Percentiles rank a stretch among this genome's conserved stretches.
Evolutionary conservation across 352 stramenopile species (phyloP).

Genomic region (Phytophthora pluvialis): DNA sequence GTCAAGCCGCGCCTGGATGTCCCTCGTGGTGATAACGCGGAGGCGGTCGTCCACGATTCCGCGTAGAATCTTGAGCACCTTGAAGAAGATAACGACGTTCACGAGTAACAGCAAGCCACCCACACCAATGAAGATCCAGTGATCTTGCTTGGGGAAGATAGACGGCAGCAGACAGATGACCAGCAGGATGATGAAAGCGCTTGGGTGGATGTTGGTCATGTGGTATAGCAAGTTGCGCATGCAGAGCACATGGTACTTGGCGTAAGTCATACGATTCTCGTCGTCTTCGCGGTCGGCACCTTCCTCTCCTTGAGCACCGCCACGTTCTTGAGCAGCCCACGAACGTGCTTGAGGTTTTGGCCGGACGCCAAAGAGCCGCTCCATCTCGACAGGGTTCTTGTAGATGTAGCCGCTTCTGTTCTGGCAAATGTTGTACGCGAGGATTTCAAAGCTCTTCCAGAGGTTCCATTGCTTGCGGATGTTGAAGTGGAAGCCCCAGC

Average conservation of each 20-base stretch:
- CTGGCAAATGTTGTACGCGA: conserved; percentile 91
- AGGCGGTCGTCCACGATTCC: conserved; percentile 87
- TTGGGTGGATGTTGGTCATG: conserved; percentile 83
- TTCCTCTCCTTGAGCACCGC: conserved; percentile 5
- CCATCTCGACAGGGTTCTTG: conserved; percentile 88
- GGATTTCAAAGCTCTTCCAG: conserved; percentile 89
- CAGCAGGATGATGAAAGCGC: conserved; percentile 78
- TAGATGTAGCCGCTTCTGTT: conserved; percentile 88
- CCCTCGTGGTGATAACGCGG: conserved; percentile 65
- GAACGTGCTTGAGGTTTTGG: conserved; percentile 16
- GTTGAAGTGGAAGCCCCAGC: conserved; percentile 83
- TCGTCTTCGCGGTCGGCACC: conserved; percentile 26
- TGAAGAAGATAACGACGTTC: conserved; percentile 87
- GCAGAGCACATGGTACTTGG: conserved; percentile 81
- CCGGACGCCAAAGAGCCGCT: conserved; percentile 73
- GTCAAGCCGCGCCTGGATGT: conserved; percentile 60
- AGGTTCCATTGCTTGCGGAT: conserved; percentile 84
- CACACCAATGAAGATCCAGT: conserved; percentile 81
- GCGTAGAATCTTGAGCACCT: conserved; percentile 81
- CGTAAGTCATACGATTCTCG: conserved; percentile 61
- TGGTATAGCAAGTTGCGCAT: conserved; percentile 87
- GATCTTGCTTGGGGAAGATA: conserved; percentile 62
- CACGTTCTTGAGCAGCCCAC: conserved; percentile 3
- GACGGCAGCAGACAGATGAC: conserved; percentile 74
- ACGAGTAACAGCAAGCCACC: conserved; percentile 57